Percentiles rank a stretch among this genome's conserved stretches.
phyloP scores from a whole-genome alignment of 75 land plant genomes.

The Pinus taeda region DNA sequence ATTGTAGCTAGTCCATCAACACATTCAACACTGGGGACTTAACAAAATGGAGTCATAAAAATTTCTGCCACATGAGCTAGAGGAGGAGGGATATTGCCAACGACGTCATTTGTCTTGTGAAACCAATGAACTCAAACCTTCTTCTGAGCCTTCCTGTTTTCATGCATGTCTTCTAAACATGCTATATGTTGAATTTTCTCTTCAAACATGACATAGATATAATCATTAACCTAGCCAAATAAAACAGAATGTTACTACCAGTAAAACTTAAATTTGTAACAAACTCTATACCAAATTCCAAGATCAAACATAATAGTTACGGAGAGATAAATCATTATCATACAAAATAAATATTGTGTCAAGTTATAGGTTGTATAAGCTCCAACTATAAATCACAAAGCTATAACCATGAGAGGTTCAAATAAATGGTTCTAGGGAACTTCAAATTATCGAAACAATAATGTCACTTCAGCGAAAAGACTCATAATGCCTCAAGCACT shows the following conservation, averaged over 20 bases:
- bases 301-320: too few species aligned
- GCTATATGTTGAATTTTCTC: too few species aligned
- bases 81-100: constrained; percentile 42
- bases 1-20: constrained; percentile 87
- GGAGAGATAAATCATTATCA: neutral
- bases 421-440: neutral
- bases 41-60: constrained; percentile 60
- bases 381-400: neutral
- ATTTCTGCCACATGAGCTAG: constrained; percentile 65
- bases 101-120: constrained; percentile 73
- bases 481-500: constrained; percentile 61
- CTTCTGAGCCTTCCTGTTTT: constrained; percentile 18
- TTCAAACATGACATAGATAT: too few species aligned
- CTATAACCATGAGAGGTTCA: neutral
- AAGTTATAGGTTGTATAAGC: neutral
- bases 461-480: constrained; percentile 67
- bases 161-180: too few species aligned
- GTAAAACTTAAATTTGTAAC: too few species aligned
- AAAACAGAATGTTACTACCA: too few species aligned
- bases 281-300: too few species aligned
- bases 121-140: constrained; percentile 92
- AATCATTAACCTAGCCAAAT: too few species aligned
- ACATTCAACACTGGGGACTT: constrained; percentile 84
- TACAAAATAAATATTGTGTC: neutral
- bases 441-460: neutral